Base-by-base conservation (phyloP, 106 monocot species). In the Acorus gramineus region DNA sequence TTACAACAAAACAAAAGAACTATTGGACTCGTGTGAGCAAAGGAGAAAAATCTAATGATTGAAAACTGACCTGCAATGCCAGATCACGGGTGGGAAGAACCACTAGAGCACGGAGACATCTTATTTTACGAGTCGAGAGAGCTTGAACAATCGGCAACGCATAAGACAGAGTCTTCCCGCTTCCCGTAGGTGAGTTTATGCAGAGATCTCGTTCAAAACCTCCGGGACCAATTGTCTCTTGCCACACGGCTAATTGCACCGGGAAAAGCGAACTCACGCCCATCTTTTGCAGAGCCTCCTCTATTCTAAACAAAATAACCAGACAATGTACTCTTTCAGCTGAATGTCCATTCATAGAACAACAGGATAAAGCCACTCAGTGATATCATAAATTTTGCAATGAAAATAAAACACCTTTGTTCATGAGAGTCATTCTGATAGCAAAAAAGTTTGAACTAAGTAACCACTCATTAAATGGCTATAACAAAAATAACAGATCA, bases 131-230 rank as follows among this genome's bases (percentile, higher is more conserved):
- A 60, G 73, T 74, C n/a, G 87, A 82, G 42, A 96, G 86, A 61
- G 49, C 65, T 71, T 96, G 90, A 13, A 96, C 90, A 49, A 96
- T 96, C 6, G 90, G 95, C 48, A 96, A 79, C 55, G 95, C 95
- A 91, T 96, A 96, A 50, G 95, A 72, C 47, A 96, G 65, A 53
- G 95, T 96, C 46, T 96, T 96, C n/a, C 95, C 95, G 60, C 87
- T 90, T 72, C 95, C 95, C 50, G 95, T 96, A 44, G 95, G 90
- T 56, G 95, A 90, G 67, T 96, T 96, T 8, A 96, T 84, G 77
- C 95, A 96, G 67, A 96, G 78, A 49, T 96, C 95, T 61, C 90
- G 66, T 65, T 91, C 87, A 74, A 87, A 96, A 50, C 70, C 75
- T 66, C 95, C 95, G 44, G 90, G 87, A 3, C 95, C 95, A 73